phyloP scores from a whole-genome alignment of 345 rosid species.

The Leavenworthia alabamica region DNA sequence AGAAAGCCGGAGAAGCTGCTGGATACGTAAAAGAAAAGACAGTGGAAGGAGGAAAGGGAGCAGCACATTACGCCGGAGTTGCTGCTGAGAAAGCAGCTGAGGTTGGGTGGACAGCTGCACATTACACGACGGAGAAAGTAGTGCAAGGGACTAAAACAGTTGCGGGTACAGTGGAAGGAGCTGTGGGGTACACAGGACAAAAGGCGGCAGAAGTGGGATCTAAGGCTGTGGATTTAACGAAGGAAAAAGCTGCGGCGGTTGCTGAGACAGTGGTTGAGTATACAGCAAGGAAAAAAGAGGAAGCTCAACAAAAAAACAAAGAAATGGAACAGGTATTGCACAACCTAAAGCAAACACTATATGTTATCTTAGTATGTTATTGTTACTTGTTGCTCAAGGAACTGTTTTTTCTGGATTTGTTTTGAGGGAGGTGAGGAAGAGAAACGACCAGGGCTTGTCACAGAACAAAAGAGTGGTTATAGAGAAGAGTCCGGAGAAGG shows the following conservation, averaged over 20 bases:
- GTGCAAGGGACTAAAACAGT: constrained; percentile 61
- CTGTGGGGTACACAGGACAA: constrained; percentile 43
- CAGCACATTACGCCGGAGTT: constrained; percentile 43
- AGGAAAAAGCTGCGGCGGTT: constrained; percentile 41
- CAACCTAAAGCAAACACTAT: not conserved
- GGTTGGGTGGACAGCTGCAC: constrained; percentile 70
- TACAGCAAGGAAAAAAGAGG: constrained; percentile 68
- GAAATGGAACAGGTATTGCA: constrained; percentile 20
- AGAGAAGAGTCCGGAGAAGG: not conserved
- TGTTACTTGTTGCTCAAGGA: constrained; percentile 15
- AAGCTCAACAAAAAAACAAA: constrained; percentile 36
- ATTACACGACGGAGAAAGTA: constrained; percentile 47
- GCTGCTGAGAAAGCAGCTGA: constrained; percentile 49
- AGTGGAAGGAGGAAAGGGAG: constrained; percentile 50
- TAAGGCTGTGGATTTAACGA: constrained; percentile 57
- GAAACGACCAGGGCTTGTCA: not conserved
- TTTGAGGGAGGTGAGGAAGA: constrained; percentile 37
- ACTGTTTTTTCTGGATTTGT: not conserved
- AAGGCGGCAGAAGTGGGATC: constrained; percentile 55
- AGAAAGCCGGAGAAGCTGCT: constrained; percentile 30
- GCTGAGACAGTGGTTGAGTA: constrained; percentile 57
- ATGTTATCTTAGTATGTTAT: not conserved
- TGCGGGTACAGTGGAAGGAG: constrained; percentile 42
- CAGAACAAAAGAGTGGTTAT: not conserved
- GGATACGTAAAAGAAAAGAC: constrained; percentile 37